phyloP scores from a whole-genome alignment of 345 rosid genomes.

The Citrus hindsii region DNA sequence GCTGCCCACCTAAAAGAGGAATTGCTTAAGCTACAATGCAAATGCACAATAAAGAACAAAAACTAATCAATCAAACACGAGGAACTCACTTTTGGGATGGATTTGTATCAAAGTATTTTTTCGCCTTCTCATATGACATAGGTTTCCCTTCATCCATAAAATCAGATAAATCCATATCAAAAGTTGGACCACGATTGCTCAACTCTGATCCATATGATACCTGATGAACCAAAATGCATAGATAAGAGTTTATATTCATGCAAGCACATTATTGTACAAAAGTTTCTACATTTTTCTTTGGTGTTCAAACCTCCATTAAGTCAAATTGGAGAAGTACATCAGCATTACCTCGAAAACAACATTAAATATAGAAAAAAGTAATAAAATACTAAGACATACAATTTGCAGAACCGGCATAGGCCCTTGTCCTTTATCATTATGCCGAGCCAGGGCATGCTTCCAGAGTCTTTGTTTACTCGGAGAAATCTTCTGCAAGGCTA shows the following conservation, averaged over 20 bases:
- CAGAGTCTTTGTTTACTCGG: conserved; percentile 92
- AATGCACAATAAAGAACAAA: conserved; percentile 1
- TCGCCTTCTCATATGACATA: conserved; percentile 86
- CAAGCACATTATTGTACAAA: not conserved
- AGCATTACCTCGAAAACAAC: not conserved
- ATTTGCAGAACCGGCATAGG: conserved; percentile 92
- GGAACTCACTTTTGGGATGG: conserved; percentile 85
- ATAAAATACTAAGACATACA: conserved; percentile 37
- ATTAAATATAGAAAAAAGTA: not conserved
- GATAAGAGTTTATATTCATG: not conserved
- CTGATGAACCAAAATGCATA: conserved; percentile 36
- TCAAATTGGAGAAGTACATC: not conserved
- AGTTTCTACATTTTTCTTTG: not conserved
- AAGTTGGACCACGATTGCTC: conserved; percentile 96
- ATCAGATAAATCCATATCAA: conserved; percentile 98
- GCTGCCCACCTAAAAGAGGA: conserved; percentile 90
- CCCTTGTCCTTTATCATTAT: conserved; percentile 66
- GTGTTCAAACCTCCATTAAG: not conserved
- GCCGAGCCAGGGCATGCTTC: conserved; percentile 97
- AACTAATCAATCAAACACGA: conserved; percentile 15
- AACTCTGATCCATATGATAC: conserved; percentile 98
- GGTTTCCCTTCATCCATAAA: conserved; percentile 81
- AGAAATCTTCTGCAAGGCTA: conserved; percentile 81
- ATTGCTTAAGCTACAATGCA: conserved; percentile 7
- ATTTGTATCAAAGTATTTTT: conserved; percentile 74